phyloP scores from a whole-genome alignment of 2,329 filamentous ascomycete species.

The Colletotrichum acutatum region DNA sequence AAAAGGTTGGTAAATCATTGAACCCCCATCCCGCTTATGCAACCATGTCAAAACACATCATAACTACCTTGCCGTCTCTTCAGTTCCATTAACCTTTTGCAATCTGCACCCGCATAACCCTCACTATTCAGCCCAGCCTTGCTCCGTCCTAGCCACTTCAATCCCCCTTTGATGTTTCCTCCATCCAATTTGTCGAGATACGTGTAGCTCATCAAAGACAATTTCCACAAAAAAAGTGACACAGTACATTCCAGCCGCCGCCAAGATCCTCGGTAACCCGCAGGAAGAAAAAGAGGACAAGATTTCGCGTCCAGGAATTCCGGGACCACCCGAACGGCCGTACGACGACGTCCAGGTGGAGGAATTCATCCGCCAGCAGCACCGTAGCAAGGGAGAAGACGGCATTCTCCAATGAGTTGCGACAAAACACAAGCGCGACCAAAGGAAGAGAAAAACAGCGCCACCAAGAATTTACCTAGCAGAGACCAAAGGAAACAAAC shows the following conservation, averaged over 20 bases:
- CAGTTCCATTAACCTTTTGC: neutral
- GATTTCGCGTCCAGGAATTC: constrained; percentile 40
- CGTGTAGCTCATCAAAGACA: constrained; percentile 17
- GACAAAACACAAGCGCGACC: neutral
- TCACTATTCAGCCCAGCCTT: neutral
- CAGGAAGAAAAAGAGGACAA: constrained; percentile 40
- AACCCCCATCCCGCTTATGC: neutral
- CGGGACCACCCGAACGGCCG: constrained; percentile 56
- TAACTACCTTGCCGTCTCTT: neutral
- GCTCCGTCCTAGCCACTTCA: neutral
- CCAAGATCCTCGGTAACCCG: constrained; percentile 52
- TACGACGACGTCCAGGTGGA: constrained; percentile 61
- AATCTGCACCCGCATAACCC: neutral
- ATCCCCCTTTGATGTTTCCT: neutral
- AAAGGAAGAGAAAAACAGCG: neutral
- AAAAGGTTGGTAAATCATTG: constrained; percentile 49
- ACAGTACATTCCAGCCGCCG: constrained; percentile 56
- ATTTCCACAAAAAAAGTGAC: constrained; percentile 45
- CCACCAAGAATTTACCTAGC: too few relatives aligned
- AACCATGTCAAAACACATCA: neutral
- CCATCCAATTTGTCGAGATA: neutral
- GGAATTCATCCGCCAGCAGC: constrained; percentile 64
- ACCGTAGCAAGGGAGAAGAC: constrained; percentile 55
- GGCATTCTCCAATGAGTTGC: constrained; percentile 38
- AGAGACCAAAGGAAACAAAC: neutral